Evolutionary conservation across 768 basidiomycete genomes (phyloP).

Genomic region (Collybia sordida): DNA sequence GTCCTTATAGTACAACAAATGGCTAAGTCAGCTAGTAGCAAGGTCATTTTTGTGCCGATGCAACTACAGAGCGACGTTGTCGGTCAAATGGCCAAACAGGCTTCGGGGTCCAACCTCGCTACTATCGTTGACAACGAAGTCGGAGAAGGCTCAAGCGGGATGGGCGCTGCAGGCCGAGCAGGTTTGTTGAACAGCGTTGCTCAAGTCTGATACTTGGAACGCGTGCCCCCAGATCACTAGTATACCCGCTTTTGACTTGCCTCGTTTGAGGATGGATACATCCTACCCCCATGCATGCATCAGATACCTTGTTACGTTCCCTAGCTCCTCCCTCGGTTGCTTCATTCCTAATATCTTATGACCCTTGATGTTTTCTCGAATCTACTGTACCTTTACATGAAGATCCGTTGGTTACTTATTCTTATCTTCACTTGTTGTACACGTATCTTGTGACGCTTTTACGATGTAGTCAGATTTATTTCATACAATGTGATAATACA

Average conservation of each 20-base stretch:
- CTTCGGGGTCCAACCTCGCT: constrained; percentile 24
- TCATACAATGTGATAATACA: neutral
- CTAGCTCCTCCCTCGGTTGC: too few relatives aligned
- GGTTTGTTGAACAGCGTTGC: constrained; percentile 54
- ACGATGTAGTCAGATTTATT: neutral
- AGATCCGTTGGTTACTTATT: too few relatives aligned
- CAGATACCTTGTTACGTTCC: too few relatives aligned
- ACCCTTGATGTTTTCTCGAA: constrained; percentile 3
- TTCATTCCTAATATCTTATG: neutral
- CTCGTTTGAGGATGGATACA: neutral
- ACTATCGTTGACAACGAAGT: constrained; percentile 34
- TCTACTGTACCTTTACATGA: neutral
- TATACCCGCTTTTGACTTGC: constrained; percentile 1
- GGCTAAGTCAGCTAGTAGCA: constrained; percentile 86
- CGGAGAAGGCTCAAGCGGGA: constrained; percentile 28
- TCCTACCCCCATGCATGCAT: too few relatives aligned
- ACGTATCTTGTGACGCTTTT: neutral
- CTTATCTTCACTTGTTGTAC: neutral
- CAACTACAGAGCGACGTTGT: constrained; percentile 76
- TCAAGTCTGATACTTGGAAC: constrained; percentile 32
- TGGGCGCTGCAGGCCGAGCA: constrained; percentile 45
- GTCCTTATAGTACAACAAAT: constrained; percentile 76
- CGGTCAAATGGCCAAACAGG: constrained; percentile 41
- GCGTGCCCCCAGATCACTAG: neutral
- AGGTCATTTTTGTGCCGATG: constrained; percentile 95